These are phyloP conservation scores for Gastrolobium villosum DNA, from an alignment of 306 rosid species.

Conservation along the genomic window DNA sequence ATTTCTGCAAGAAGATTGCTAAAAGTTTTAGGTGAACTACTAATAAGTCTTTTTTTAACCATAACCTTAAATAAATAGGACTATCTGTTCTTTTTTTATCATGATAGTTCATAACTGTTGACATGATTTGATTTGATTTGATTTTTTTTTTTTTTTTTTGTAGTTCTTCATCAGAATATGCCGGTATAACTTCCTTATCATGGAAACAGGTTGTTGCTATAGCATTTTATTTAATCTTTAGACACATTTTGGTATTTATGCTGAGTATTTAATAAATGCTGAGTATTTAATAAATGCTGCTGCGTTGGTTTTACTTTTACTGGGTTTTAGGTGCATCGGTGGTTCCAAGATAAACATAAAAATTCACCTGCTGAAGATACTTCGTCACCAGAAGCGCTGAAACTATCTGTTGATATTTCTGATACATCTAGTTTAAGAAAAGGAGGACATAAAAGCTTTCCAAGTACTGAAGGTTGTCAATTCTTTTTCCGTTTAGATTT, in stretches of 20 bases:
- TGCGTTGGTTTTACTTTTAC: not conserved
- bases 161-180: constrained; percentile 46
- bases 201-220: constrained; percentile 55
- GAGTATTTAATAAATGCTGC: constrained; percentile 13
- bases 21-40: constrained; percentile 44
- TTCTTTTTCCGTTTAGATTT: constrained; percentile 2
- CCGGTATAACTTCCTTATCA: constrained; percentile 45
- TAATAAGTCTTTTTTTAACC: not conserved
- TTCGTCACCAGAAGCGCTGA: constrained; percentile 46
- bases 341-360: constrained; percentile 50
- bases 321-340: constrained; percentile 57
- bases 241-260: constrained; percentile 7
- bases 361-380: constrained; percentile 21
- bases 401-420: constrained; percentile 58
- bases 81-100: not conserved
- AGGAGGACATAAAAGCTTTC: constrained; percentile 45
- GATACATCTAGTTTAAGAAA: constrained; percentile 47
- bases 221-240: constrained; percentile 4
- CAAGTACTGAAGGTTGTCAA: constrained; percentile 55
- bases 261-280: constrained; percentile 1
- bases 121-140: constrained; percentile 34
- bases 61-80: not conserved
- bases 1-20: constrained; percentile 50
- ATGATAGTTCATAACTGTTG: constrained; percentile 10
- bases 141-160: constrained; percentile 22